A percentile compares a stretch with the other conserved stretches of the same genome.
Evolutionary conservation across 306 rosid genomes (phyloP).

Genomic region (Vigna nakashimae): DNA sequence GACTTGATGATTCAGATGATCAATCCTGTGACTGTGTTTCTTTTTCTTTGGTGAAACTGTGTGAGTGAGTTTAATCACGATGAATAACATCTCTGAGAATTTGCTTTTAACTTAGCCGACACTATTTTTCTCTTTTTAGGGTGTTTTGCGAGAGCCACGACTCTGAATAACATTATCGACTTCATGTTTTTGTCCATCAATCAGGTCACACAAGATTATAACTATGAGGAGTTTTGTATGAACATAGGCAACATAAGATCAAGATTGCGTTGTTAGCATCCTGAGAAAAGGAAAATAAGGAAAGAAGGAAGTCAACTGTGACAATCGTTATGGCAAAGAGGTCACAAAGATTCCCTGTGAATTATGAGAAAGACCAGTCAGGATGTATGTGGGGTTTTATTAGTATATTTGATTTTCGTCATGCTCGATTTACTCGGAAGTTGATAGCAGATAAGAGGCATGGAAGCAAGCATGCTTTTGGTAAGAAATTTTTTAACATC

Average conservation of each 20-base stretch:
- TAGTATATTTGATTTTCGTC: constrained; percentile 90
- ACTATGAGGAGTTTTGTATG: constrained; percentile 41
- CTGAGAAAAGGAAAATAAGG: constrained; percentile 2
- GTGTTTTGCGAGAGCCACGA: constrained; percentile 15
- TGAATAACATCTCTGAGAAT: neutral
- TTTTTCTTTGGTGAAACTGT: neutral
- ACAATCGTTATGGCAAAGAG: constrained; percentile 65
- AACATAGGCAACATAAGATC: constrained; percentile 18
- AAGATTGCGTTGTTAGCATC: constrained; percentile 40
- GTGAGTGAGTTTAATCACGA: neutral
- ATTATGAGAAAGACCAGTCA: constrained; percentile 76
- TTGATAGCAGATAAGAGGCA: constrained; percentile 76
- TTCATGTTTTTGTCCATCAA: constrained; percentile 46
- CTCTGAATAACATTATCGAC: constrained; percentile 30
- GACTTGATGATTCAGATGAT: constrained; percentile 35
- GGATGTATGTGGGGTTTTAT: constrained; percentile 98
- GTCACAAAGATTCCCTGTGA: constrained; percentile 67
- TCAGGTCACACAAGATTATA: constrained; percentile 52
- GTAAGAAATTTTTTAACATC: constrained; percentile 54
- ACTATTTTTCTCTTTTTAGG: neutral
- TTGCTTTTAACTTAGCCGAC: neutral
- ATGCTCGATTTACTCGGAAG: constrained; percentile 73
- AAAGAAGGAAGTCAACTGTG: constrained; percentile 40
- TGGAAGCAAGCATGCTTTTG: constrained; percentile 60
- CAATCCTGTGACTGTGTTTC: neutral